These are phyloP conservation scores for Didymella pinodella DNA, from an alignment of 2,329 filamentous ascomycete species.

Conservation along the genomic window DNA sequence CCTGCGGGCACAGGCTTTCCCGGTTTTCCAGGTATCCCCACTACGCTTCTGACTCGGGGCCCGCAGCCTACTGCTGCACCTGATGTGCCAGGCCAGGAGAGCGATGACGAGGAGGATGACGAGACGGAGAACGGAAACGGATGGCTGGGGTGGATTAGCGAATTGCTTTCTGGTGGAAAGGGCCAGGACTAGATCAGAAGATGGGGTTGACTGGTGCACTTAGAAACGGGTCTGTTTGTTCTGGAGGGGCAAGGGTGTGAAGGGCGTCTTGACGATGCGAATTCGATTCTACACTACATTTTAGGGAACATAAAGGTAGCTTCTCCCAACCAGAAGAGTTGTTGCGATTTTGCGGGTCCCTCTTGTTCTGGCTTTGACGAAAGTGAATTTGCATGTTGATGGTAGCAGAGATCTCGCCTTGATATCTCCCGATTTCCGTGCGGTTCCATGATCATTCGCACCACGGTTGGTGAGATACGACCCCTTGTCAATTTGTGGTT, in stretches of 20 bases:
- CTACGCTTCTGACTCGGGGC: constrained; percentile 24
- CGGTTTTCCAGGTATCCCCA: constrained; percentile 5
- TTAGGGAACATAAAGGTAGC: not conserved
- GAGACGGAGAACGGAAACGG: constrained; percentile 5
- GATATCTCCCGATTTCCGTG: no score
- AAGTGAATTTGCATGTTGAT: no score
- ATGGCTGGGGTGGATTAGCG: constrained; percentile 20
- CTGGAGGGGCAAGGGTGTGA: not conserved
- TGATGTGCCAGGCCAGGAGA: constrained; percentile 5
- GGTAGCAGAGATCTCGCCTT: no score
- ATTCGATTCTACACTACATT: constrained; percentile 1
- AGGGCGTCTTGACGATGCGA: not conserved
- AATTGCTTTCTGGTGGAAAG: constrained; percentile 5
- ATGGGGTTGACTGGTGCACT: not conserved
- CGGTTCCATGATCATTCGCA: no score
- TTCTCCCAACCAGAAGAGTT: not conserved
- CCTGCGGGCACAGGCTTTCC: constrained; percentile 13
- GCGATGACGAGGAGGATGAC: not conserved
- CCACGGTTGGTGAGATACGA: no score
- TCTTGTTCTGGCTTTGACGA: no score
- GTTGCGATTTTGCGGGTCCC: no score
- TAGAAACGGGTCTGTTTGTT: not conserved
- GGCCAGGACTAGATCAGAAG: not conserved
- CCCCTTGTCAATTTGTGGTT: no score
- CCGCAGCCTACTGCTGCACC: constrained; percentile 23